These are phyloP conservation scores for Camellia oleifera DNA, from an alignment of 179 eudicot genomes.

Conservation along the genomic window DNA sequence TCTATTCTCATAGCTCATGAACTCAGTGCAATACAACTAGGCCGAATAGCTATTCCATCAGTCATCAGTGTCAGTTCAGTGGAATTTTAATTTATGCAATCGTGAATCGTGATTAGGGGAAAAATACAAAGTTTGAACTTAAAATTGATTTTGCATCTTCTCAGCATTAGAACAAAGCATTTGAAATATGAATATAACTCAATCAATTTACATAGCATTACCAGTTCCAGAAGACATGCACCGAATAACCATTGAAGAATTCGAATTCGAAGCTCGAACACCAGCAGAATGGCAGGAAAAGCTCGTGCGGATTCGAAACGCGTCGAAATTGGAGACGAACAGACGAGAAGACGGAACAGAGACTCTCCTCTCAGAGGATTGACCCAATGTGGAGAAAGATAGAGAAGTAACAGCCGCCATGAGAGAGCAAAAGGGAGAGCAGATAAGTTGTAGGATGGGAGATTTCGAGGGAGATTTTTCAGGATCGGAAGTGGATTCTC, in stretches of 20 bases:
- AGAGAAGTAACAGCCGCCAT: constrained; percentile 83
- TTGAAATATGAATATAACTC: neutral
- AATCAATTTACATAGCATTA: constrained; percentile 1
- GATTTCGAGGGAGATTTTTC: neutral
- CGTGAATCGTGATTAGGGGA: too few relatives aligned
- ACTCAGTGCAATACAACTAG: neutral
- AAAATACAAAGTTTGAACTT: neutral
- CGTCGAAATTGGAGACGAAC: constrained; percentile 32
- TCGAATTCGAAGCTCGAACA: constrained; percentile 37
- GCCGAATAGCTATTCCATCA: neutral
- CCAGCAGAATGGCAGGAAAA: constrained; percentile 19
- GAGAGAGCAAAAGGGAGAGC: neutral
- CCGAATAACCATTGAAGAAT: constrained; percentile 42
- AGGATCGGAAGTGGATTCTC: constrained; percentile 8
- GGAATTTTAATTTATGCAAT: too few relatives aligned
- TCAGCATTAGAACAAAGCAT: neutral
- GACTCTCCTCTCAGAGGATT: constrained; percentile 44
- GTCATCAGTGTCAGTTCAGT: too few relatives aligned
- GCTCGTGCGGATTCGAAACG: constrained; percentile 43
- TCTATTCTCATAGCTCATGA: neutral
- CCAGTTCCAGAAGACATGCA: constrained; percentile 65
- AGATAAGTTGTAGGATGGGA: neutral
- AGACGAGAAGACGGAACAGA: constrained; percentile 32
- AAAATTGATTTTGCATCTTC: neutral
- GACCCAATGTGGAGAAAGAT: constrained; percentile 54